Evolutionary conservation across 129 eudicot species (phyloP).

Genomic region (Tagetes erecta): DNA sequence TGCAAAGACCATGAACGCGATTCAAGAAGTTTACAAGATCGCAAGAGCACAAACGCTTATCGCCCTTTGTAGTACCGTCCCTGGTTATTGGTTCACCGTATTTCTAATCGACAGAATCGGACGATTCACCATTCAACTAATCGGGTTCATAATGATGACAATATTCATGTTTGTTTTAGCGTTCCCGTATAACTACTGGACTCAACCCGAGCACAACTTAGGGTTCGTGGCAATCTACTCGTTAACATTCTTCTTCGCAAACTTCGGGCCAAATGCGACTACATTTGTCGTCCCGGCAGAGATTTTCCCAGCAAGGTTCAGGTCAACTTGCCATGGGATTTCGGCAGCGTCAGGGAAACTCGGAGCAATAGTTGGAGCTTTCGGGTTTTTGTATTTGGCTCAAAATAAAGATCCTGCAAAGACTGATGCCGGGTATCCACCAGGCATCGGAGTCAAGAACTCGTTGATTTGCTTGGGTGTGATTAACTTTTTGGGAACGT

Average conservation of each 20-base stretch:
- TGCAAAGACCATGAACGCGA: neutral
- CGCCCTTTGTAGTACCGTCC: constrained; percentile 1
- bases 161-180: constrained; percentile 9
- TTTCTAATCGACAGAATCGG: constrained; percentile 2
- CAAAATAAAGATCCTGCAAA: neutral
- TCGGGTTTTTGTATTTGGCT: constrained; percentile 7
- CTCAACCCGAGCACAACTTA: neutral
- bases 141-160: constrained; percentile 10
- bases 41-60: constrained; percentile 2
- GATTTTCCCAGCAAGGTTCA: constrained; percentile 1
- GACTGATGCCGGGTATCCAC: constrained; percentile 1
- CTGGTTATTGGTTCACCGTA: constrained; percentile 6
- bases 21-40: constrained; percentile 4
- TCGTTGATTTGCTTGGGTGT: constrained; percentile 4
- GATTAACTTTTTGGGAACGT: neutral
- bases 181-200: constrained; percentile 8
- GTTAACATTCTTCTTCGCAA: constrained; percentile 1
- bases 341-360: neutral
- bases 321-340: constrained; percentile 7
- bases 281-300: constrained; percentile 1
- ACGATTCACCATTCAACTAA: neutral
- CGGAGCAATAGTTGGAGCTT: neutral
- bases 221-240: neutral
- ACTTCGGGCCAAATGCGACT: neutral
- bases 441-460: neutral